Conservation (phyloP, 1,139 yeast genomes). For the Magnusiomyces ingens region DNA sequence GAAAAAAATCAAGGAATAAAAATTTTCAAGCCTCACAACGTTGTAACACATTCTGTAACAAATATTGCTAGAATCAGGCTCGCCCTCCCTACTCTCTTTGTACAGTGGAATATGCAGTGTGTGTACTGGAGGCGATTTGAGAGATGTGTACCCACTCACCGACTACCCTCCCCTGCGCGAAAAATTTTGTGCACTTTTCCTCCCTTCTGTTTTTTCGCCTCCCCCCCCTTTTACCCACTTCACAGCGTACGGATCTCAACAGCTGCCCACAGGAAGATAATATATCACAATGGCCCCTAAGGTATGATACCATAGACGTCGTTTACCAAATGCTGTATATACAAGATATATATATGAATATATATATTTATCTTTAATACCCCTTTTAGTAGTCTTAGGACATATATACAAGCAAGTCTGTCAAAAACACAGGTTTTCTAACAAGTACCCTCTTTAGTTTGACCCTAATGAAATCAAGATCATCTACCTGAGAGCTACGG, state of each 20-base stretch:
- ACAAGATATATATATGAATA: too few relatives aligned
- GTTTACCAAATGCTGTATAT: not conserved
- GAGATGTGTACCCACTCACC: not conserved
- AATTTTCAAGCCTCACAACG: too few relatives aligned
- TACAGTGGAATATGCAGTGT: too few relatives aligned
- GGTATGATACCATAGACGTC: slow-evolving; percentile 10
- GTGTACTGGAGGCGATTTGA: not conserved
- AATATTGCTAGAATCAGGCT: too few relatives aligned
- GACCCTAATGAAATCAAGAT: slow-evolving; percentile 98
- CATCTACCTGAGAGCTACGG: slow-evolving; percentile 99
- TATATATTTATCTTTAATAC: too few relatives aligned
- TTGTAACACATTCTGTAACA: too few relatives aligned
- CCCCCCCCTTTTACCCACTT: slow-evolving; percentile 5
- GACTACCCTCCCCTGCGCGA: not conserved
- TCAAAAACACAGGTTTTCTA: not conserved
- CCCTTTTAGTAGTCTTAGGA: too few relatives aligned
- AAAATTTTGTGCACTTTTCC: slow-evolving; percentile 4
- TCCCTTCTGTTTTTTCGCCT: slow-evolving; percentile 1
- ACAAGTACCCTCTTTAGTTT: slow-evolving; percentile 42
- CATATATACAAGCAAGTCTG: not conserved
- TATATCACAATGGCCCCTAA: slow-evolving; percentile 18
- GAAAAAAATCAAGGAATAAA: too few relatives aligned
- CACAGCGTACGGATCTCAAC: slow-evolving; percentile 13
- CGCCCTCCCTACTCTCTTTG: too few relatives aligned
- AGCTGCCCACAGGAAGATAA: slow-evolving; percentile 8